Evolutionary conservation across 2,329 filamentous ascomycete genomes (phyloP).

Genomic region (Stachybotrys echinatus): DNA sequence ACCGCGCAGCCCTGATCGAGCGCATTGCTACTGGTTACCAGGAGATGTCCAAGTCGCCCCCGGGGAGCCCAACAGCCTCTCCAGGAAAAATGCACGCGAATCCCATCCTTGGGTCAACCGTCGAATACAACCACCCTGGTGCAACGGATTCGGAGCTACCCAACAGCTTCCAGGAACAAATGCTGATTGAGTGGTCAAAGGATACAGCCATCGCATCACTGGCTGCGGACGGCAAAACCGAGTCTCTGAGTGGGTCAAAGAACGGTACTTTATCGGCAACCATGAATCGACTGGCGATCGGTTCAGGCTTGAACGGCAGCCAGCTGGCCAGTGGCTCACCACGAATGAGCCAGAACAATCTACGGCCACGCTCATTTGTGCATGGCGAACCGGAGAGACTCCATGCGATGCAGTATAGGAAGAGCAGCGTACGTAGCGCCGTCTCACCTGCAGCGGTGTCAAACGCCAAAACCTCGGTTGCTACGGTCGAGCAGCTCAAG

Average conservation of each 20-base stretch:
- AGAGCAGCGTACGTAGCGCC: conserved; percentile 49
- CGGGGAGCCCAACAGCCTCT: conserved; percentile 64
- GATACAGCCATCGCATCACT: conserved; percentile 66
- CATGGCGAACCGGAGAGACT: conserved; percentile 24
- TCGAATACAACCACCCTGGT: conserved; percentile 31
- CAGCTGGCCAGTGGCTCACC: conserved; percentile 37
- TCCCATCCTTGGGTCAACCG: conserved; percentile 50
- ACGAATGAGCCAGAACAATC: conserved; percentile 43
- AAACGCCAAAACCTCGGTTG: conserved; percentile 41
- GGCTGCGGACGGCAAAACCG: conserved; percentile 63
- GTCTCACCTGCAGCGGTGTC: conserved; percentile 36
- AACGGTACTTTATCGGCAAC: conserved; percentile 52
- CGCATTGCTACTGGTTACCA: conserved; percentile 69
- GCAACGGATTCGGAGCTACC: conserved; percentile 55
- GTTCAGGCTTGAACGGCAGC: conserved; percentile 27
- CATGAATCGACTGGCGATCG: conserved; percentile 52
- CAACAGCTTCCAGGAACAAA: conserved; percentile 62
- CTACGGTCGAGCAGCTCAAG: conserved; percentile 60
- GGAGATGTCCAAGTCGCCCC: conserved; percentile 54
- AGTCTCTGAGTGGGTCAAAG: conserved; percentile 71
- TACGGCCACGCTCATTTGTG: conserved; percentile 42
- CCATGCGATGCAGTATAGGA: conserved; percentile 33
- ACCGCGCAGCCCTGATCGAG: conserved; percentile 65
- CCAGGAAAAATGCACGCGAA: conserved; percentile 60
- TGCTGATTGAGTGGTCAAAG: conserved; percentile 75